These are phyloP conservation scores for Fomitopsis betulina DNA, from an alignment of 1,284 basidiomycete genomes.

Conservation along the genomic window DNA sequence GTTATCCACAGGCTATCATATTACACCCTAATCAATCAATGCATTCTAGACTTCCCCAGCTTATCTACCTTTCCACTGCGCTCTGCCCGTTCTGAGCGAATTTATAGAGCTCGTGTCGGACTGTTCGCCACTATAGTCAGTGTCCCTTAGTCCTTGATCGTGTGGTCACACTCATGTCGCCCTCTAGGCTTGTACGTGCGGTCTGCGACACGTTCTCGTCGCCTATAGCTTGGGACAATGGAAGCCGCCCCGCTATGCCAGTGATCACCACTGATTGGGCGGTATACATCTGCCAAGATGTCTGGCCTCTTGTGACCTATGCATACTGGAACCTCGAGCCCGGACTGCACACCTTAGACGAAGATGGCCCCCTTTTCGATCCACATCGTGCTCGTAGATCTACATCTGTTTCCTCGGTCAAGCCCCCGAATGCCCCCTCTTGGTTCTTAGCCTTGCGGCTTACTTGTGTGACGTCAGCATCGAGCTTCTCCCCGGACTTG, in stretches of 20 bases:
- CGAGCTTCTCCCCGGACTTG: slow-evolving; percentile 45
- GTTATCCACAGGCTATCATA: not conserved
- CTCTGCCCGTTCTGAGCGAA: too few species aligned
- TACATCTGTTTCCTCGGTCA: slow-evolving; percentile 33
- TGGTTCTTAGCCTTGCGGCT: slow-evolving; percentile 44
- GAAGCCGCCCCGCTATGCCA: not conserved
- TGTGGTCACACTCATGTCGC: too few species aligned
- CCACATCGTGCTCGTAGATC: slow-evolving; percentile 34
- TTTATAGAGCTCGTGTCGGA: too few species aligned
- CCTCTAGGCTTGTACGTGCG: too few species aligned
- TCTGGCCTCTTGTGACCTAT: not conserved
- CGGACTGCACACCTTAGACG: not conserved
- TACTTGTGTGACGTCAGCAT: slow-evolving; percentile 45
- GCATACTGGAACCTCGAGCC: slow-evolving; percentile 7
- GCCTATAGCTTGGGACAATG: too few species aligned
- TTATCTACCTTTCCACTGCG: not conserved
- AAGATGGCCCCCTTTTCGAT: slow-evolving; percentile 31
- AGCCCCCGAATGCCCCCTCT: slow-evolving; percentile 30
- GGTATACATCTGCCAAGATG: not conserved
- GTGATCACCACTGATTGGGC: not conserved
- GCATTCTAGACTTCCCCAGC: slow-evolving; percentile 7
- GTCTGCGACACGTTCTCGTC: too few species aligned
- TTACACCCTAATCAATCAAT: not conserved
- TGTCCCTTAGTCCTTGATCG: too few species aligned
- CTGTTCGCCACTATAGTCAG: too few species aligned